phyloP scores from a whole-genome alignment of 805 yeast genomes.

The Candida schatavii region DNA sequence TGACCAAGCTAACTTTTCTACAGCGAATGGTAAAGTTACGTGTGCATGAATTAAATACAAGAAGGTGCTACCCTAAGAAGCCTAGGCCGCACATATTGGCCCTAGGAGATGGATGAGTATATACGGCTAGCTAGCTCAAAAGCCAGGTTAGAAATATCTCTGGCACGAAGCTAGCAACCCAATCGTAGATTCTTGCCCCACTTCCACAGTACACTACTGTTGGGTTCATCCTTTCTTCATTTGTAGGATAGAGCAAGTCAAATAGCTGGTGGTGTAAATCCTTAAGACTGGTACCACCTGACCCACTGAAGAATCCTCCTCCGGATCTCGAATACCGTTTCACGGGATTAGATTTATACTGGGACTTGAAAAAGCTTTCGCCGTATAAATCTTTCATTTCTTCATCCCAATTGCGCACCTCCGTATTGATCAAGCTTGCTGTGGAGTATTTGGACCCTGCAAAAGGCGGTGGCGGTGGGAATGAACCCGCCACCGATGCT shows the following conservation, averaged over 20 bases:
- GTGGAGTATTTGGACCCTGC: constrained; percentile 3
- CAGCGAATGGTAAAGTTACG: too few species aligned
- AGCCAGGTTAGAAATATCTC: constrained; percentile 27
- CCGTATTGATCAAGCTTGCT: constrained; percentile 30
- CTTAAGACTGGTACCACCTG: constrained; percentile 30
- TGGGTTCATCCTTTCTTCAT: constrained; percentile 16
- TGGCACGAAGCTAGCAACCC: constrained; percentile 31
- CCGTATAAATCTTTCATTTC: constrained; percentile 34
- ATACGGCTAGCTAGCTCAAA: constrained; percentile 9
- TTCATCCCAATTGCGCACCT: constrained; percentile 37
- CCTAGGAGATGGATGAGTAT: too few species aligned
- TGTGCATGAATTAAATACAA: too few species aligned
- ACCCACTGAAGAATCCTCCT: constrained; percentile 10
- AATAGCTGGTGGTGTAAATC: constrained; percentile 39
- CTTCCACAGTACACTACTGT: constrained; percentile 40
- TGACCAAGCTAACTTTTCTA: too few species aligned
- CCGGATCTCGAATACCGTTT: constrained; percentile 8
- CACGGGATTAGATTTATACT: constrained; percentile 28
- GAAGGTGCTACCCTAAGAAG: too few species aligned
- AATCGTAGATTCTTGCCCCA: constrained; percentile 40
- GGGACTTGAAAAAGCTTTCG: constrained; percentile 27
- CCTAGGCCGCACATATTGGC: too few species aligned
- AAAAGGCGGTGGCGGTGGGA: too few species aligned
- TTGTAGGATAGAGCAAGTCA: constrained; percentile 31
- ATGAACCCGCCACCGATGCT: neutral